Evolutionary conservation across 2,329 filamentous ascomycete species (phyloP).

Genomic region (Torrubiella hemipterigena): DNA sequence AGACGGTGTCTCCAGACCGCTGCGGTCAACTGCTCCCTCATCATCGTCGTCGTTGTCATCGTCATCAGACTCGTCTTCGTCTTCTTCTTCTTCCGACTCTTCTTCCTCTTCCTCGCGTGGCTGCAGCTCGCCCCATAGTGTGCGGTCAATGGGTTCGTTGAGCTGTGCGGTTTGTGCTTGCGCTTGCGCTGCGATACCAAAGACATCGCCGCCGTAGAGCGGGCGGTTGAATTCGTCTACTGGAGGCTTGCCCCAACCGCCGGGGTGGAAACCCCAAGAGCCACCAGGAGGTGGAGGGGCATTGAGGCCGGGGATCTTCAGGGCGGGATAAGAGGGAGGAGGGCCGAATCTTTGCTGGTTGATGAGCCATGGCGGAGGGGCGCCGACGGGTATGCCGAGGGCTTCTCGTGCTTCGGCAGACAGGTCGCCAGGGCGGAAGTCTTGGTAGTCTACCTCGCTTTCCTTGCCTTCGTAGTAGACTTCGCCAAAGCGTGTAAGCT

Average conservation of each 20-base stretch:
- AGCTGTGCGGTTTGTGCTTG: slow-evolving; percentile 23
- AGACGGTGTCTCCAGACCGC: slow-evolving; percentile 68
- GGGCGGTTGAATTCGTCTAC: slow-evolving; percentile 88
- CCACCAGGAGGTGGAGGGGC: slow-evolving; percentile 82
- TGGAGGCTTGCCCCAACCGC: slow-evolving; percentile 91
- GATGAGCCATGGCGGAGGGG: slow-evolving; percentile 92
- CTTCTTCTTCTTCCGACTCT: slow-evolving; percentile 62
- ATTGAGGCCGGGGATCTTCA: slow-evolving; percentile 90
- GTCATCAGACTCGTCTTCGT: slow-evolving; percentile 56
- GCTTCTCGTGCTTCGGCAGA: slow-evolving; percentile 86
- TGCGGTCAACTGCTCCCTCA: slow-evolving; percentile 48
- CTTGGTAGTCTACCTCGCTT: slow-evolving; percentile 85
- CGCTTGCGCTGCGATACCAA: slow-evolving; percentile 53
- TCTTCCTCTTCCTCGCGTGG: slow-evolving; percentile 63
- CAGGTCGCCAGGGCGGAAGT: slow-evolving; percentile 81
- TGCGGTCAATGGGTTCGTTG: slow-evolving; percentile 75
- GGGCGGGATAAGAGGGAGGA: slow-evolving; percentile 86
- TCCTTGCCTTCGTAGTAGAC: slow-evolving; percentile 99
- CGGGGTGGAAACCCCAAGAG: slow-evolving; percentile 89
- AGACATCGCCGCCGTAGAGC: slow-evolving; percentile 88
- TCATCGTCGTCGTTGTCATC: slow-evolving; percentile 51
- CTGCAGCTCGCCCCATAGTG: slow-evolving; percentile 86
- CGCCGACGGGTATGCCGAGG: slow-evolving; percentile 82
- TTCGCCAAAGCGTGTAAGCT: slow-evolving; percentile 87
- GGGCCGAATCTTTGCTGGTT: slow-evolving; percentile 92